Percentiles rank a stretch among this genome's conserved stretches.
phyloP scores from a whole-genome alignment of 208 protist genomes.

The Trypanosoma avium region DNA sequence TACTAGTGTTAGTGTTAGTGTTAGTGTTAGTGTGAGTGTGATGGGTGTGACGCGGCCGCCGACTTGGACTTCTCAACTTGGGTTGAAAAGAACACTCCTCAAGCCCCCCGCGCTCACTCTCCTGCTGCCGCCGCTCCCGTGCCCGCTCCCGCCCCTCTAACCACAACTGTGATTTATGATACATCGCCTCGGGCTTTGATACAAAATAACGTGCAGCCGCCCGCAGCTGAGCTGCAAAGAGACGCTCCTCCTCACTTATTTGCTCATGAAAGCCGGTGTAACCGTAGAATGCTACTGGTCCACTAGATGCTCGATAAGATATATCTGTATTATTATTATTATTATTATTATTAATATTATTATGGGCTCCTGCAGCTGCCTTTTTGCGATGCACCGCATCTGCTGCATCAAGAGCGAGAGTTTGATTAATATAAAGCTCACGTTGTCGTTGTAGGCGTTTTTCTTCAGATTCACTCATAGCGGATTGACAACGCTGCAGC shows the following conservation, averaged over 20 bases:
- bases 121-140: conserved; percentile 23
- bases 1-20: too few species aligned
- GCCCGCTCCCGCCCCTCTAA: conserved; percentile 27
- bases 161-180: conserved; percentile 61
- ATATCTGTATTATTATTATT: background rate
- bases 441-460: background rate
- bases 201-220: conserved; percentile 40
- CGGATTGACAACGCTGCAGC: conserved; percentile 4
- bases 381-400: background rate
- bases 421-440: background rate
- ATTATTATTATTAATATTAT: background rate
- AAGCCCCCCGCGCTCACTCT: conserved; percentile 28
- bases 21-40: too few species aligned
- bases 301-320: background rate
- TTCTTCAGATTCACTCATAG: background rate
- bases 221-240: conserved; percentile 33
- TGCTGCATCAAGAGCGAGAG: background rate
- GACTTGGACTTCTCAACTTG: background rate
- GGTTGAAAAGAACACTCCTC: conserved; percentile 54
- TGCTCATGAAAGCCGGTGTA: conserved; percentile 15
- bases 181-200: conserved; percentile 44
- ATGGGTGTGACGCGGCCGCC: background rate
- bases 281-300: conserved; percentile 7
- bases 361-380: background rate
- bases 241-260: conserved; percentile 27